These are phyloP conservation scores for Apophysomyces ossiformis DNA, from an alignment of 371 early-diverging fungal genomes.

Conservation along the genomic window DNA sequence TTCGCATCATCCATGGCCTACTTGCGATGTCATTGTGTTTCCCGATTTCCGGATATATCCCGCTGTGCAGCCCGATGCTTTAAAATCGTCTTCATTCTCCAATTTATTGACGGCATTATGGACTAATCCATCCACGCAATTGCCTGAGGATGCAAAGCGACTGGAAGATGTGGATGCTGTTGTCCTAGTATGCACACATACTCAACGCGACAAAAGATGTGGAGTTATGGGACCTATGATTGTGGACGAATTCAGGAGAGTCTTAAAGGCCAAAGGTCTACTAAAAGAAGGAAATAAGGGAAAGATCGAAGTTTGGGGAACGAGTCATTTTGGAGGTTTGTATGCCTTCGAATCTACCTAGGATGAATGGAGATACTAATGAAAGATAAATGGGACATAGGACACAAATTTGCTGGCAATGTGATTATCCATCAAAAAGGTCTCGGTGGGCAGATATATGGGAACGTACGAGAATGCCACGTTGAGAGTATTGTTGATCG, in stretches of 20 bases:
- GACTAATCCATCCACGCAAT: constrained; percentile 19
- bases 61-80: constrained; percentile 16
- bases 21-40: constrained; percentile 39
- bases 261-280: constrained; percentile 30
- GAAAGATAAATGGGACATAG: constrained; percentile 19
- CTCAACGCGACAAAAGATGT: constrained; percentile 48
- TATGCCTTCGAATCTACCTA: neutral
- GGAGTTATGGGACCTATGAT: constrained; percentile 48
- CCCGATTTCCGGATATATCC: constrained; percentile 44
- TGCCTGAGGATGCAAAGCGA: constrained; percentile 15
- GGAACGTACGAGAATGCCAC: constrained; percentile 55
- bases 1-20: constrained; percentile 16
- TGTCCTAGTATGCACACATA: constrained; percentile 52
- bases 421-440: constrained; percentile 51
- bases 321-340: constrained; percentile 56
- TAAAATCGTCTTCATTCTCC: constrained; percentile 17
- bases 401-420: constrained; percentile 58
- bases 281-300: constrained; percentile 15
- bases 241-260: constrained; percentile 41
- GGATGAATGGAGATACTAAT: too few relatives aligned
- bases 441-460: constrained; percentile 54
- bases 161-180: constrained; percentile 31
- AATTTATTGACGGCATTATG: constrained; percentile 31
- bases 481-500: constrained; percentile 47
- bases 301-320: constrained; percentile 48